These are phyloP conservation scores for Debaryomyces sp. DNA, from an alignment of 1,139 yeast species.

Conservation along the genomic window DNA sequence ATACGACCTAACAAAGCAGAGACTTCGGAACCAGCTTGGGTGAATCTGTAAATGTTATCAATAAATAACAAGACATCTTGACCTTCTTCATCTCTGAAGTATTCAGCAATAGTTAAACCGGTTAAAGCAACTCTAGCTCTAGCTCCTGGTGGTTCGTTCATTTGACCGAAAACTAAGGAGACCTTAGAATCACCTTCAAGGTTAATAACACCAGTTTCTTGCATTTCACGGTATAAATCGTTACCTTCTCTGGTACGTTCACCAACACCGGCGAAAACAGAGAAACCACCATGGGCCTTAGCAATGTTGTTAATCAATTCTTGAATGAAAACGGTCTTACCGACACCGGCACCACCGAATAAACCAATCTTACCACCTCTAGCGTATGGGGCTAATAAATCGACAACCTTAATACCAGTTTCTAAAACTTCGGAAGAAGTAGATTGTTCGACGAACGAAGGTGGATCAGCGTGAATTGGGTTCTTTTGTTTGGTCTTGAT, in stretches of 20 bases:
- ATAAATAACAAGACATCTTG: slow-evolving; percentile 99
- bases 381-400: slow-evolving; percentile 98
- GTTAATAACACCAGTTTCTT: slow-evolving; percentile 99
- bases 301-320: slow-evolving; percentile 99
- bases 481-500: slow-evolving; percentile 87
- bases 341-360: slow-evolving; percentile 99
- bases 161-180: slow-evolving; percentile 99
- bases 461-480: slow-evolving; percentile 99
- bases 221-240: slow-evolving; percentile 99
- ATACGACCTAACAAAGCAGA: slow-evolving; percentile 99
- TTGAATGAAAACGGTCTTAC: slow-evolving; percentile 99
- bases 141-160: slow-evolving; percentile 99
- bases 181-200: slow-evolving; percentile 99
- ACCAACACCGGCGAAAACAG: slow-evolving; percentile 99
- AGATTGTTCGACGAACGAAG: slow-evolving; percentile 93
- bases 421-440: slow-evolving; percentile 97
- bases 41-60: slow-evolving; percentile 99
- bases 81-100: slow-evolving; percentile 99
- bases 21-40: slow-evolving; percentile 99
- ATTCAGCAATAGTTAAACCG: slow-evolving; percentile 99
- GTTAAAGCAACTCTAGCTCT: slow-evolving; percentile 99
- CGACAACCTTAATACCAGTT: slow-evolving; percentile 99
- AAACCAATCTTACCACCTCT: slow-evolving; percentile 99
- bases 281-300: slow-evolving; percentile 99
- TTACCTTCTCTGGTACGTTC: slow-evolving; percentile 99